Percentiles rank a stretch among this genome's conserved stretches.
phyloP scores from a whole-genome alignment of 2,329 filamentous ascomycete species.

The Colletotrichum incanum region DNA sequence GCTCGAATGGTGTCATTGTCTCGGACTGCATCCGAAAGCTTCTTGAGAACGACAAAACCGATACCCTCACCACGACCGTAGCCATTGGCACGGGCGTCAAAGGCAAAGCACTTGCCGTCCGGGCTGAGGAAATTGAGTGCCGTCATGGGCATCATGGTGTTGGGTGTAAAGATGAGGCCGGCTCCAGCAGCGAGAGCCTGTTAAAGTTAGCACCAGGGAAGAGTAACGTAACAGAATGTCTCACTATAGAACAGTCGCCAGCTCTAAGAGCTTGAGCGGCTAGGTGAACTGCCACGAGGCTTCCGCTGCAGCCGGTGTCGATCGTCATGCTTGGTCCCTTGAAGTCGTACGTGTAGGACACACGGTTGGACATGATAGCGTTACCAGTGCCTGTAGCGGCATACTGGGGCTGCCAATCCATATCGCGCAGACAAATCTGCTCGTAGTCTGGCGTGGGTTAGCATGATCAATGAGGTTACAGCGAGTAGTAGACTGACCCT shows the following conservation, averaged over 20 bases:
- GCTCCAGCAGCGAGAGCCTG: slow-evolving; percentile 66
- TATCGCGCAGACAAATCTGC: slow-evolving; percentile 65
- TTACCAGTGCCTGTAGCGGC: slow-evolving; percentile 68
- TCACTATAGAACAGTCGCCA: slow-evolving; percentile 60
- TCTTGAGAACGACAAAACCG: slow-evolving; percentile 73
- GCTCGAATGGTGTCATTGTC: slow-evolving; percentile 73
- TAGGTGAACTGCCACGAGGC: slow-evolving; percentile 68
- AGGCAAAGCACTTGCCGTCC: slow-evolving; percentile 67
- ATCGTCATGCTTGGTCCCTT: slow-evolving; percentile 70
- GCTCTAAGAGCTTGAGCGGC: slow-evolving; percentile 65
- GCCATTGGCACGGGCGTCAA: slow-evolving; percentile 72
- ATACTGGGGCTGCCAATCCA: slow-evolving; percentile 65
- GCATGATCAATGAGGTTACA: slow-evolving; percentile 11
- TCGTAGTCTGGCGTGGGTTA: slow-evolving; percentile 61
- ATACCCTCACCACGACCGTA: slow-evolving; percentile 77
- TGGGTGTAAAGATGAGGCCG: slow-evolving; percentile 68
- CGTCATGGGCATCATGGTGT: slow-evolving; percentile 71
- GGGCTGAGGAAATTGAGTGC: slow-evolving; percentile 68
- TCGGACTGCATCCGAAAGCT: slow-evolving; percentile 68
- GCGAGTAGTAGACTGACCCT: slow-evolving; percentile 53
- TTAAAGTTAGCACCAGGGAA: slow-evolving; percentile 40
- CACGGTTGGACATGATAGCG: slow-evolving; percentile 69
- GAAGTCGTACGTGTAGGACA: slow-evolving; percentile 71
- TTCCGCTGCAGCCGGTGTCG: slow-evolving; percentile 73
- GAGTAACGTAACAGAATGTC: slow-evolving; percentile 9